Evolutionary conservation across 225 moss, liverwort and hornwort genomes (phyloP).

Genomic region (Polytrichum formosum): DNA sequence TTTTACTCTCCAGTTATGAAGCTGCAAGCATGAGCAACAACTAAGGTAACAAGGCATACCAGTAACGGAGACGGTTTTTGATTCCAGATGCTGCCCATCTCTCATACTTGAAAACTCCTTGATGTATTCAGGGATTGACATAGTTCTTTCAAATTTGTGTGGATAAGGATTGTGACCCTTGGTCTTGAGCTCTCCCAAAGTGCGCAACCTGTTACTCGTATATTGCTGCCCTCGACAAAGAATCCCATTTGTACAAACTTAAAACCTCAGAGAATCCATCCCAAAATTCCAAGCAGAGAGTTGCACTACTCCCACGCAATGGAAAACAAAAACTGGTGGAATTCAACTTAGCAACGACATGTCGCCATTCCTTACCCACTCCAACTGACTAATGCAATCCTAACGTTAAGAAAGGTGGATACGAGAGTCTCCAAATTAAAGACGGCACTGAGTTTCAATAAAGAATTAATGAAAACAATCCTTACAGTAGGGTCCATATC

Average conservation of each 20-base stretch:
- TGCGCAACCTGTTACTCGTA: constrained; percentile 62
- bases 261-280: neutral
- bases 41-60: constrained; percentile 21
- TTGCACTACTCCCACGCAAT: neutral
- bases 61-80: constrained; percentile 43
- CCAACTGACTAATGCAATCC: neutral
- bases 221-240: constrained; percentile 49
- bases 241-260: neutral
- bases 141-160: constrained; percentile 67
- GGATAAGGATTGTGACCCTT: constrained; percentile 71
- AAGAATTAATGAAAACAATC: neutral
- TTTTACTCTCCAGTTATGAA: neutral
- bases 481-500: constrained; percentile 82
- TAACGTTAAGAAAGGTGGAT: neutral
- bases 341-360: neutral
- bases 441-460: no score
- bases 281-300: neutral
- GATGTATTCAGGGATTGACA: constrained; percentile 54
- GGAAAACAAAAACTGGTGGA: neutral
- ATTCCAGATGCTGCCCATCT: constrained; percentile 49
- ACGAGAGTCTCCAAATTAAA: no score
- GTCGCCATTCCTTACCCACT: neutral
- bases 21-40: neutral
- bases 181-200: constrained; percentile 60
- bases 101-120: constrained; percentile 34